Base-by-base conservation (phyloP, 2,329 filamentous ascomycete genomes). In the Fusarium sulawesiense region DNA sequence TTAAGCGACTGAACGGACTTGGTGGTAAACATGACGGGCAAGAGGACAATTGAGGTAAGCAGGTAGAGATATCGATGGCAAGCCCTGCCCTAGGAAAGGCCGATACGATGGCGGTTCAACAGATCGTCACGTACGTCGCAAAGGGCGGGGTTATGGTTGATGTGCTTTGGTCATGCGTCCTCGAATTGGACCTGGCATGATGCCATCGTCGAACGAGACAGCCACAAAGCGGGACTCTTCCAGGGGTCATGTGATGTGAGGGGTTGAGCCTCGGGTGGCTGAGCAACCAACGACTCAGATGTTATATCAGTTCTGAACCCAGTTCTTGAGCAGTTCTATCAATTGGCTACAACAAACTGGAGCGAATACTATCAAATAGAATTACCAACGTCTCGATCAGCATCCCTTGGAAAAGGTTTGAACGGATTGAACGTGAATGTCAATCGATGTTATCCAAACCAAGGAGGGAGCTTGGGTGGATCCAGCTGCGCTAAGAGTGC, bases 1-100 rank as follows among this genome's bases (percentile, higher is more conserved):
- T 80, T 80, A 30, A 82, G 70, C 23, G 80, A 80, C 60, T 77
- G 76, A 60, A 71, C 73, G 6, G 78, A 78, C 62, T 79, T 81
- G 53, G 81, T 82, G 46, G 78, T 76, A 64, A 80, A 78, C 80
- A 82, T 82, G 60, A 54, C 63, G 66, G 61, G 40, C 44, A 50
- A 54, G 47, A 40, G 44, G 56, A 32, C 75, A 64, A 51, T 80
- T 83, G 69, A 83, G 72, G 37, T n/a, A 79, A 80, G 66, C 74
- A 40, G 45, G 37, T 42, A 56, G 48, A 51, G n/a, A 60, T 60
- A 60, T 68, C 51, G 27, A 58, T 32, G 59, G 60, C 55, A 68
- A 54, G 55, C 65, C 63, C 54, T 56, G 47, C 60, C 60, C 48
- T 53, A 30, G 12, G 30, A 41, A 16, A 34, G 29, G 14, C 14